Percentiles rank a stretch among this genome's conserved stretches.
phyloP scores from a whole-genome alignment of 2,329 filamentous ascomycete genomes.

The Penicillium sp. region DNA sequence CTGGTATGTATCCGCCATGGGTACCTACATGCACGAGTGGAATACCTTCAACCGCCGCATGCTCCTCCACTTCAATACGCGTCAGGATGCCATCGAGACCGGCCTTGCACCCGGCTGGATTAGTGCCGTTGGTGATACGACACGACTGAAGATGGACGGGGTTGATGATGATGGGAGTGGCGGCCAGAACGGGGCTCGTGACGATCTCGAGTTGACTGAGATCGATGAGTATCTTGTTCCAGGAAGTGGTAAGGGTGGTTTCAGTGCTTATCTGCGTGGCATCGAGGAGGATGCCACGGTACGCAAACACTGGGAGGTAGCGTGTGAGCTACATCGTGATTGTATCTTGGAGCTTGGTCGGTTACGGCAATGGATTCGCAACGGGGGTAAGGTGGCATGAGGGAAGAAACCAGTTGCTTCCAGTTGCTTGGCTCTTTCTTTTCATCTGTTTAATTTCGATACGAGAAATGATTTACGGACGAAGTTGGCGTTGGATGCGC shows the following conservation, averaged over 20 bases:
- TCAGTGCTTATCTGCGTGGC: conserved; percentile 52
- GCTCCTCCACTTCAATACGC: conserved; percentile 60
- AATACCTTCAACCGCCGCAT: conserved; percentile 61
- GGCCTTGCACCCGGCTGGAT: conserved; percentile 58
- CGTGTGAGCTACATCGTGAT: conserved; percentile 53
- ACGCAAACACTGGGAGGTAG: conserved; percentile 56
- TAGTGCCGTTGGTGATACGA: conserved; percentile 57
- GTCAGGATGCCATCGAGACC: conserved; percentile 56
- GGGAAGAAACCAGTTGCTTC: no score
- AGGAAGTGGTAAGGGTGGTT: conserved; percentile 48
- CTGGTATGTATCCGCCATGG: conserved; percentile 60
- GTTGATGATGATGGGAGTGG: conserved; percentile 35
- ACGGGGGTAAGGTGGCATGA: conserved; percentile 40
- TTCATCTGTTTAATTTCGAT: neutral
- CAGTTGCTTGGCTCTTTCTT: no score
- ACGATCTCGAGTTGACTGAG: conserved; percentile 29
- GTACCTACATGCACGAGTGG: conserved; percentile 63
- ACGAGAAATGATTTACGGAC: neutral
- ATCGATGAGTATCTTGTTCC: conserved; percentile 40
- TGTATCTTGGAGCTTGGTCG: conserved; percentile 50
- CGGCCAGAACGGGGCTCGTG: conserved; percentile 12
- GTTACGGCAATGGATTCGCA: conserved; percentile 47
- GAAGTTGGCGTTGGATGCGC: conserved; percentile 7
- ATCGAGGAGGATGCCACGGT: conserved; percentile 54
- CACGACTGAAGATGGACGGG: conserved; percentile 39